These are phyloP conservation scores for Exophiala mesophila DNA, from an alignment of 2,329 filamentous ascomycete species.

Conservation along the genomic window DNA sequence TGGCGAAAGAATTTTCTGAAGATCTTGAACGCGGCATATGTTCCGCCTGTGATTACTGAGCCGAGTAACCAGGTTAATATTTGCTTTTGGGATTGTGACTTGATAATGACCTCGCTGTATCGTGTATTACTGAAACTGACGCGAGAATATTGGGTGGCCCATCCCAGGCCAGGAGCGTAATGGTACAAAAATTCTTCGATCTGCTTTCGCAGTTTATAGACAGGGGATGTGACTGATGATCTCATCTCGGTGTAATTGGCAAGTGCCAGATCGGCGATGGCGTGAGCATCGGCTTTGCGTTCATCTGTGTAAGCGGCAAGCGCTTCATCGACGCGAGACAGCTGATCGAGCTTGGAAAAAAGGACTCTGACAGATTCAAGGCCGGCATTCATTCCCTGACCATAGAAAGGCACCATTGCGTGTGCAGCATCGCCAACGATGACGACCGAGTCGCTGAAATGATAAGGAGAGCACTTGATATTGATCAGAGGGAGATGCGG, in stretches of 20 bases:
- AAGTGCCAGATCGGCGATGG: slow-evolving; percentile 87
- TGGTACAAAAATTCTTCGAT: slow-evolving; percentile 79
- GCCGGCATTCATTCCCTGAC: slow-evolving; percentile 95
- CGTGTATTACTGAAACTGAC: slow-evolving; percentile 91
- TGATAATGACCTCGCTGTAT: slow-evolving; percentile 74
- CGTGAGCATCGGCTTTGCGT: slow-evolving; percentile 72
- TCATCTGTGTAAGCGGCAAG: slow-evolving; percentile 69
- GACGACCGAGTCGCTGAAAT: slow-evolving; percentile 69
- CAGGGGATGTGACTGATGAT: slow-evolving; percentile 68
- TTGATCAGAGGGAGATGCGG: slow-evolving; percentile 89
- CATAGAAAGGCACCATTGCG: slow-evolving; percentile 98
- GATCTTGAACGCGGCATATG: no score
- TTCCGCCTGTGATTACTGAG: slow-evolving; percentile 2
- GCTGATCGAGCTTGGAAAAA: slow-evolving; percentile 70
- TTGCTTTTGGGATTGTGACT: slow-evolving; percentile 64
- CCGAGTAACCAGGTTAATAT: slow-evolving; percentile 40
- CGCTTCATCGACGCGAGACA: slow-evolving; percentile 44
- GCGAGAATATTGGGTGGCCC: slow-evolving; percentile 86
- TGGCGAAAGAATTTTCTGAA: no score
- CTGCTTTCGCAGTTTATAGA: slow-evolving; percentile 76
- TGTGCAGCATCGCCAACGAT: slow-evolving; percentile 93
- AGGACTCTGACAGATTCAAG: slow-evolving; percentile 89
- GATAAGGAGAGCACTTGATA: slow-evolving; percentile 87
- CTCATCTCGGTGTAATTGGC: slow-evolving; percentile 95
- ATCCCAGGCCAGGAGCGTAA: slow-evolving; percentile 71